Evolutionary conservation across 2,329 filamentous ascomycete genomes (phyloP).

Genomic region (Hypoxylon sp.): DNA sequence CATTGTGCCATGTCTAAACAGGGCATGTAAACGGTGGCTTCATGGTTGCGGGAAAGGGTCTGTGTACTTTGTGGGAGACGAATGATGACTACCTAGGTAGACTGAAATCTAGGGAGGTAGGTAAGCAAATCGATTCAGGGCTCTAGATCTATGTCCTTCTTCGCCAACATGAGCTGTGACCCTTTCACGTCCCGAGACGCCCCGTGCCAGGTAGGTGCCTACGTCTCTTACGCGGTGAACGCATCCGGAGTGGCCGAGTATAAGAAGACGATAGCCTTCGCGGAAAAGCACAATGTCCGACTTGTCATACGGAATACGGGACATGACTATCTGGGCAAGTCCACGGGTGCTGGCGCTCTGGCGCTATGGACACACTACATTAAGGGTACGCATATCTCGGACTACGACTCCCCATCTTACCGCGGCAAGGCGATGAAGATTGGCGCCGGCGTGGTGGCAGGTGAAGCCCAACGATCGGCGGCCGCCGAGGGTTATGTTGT

Average conservation of each 20-base stretch:
- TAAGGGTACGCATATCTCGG: constrained; percentile 40
- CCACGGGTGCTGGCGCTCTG: constrained; percentile 40
- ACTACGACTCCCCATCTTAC: constrained; percentile 40
- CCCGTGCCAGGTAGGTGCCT: constrained; percentile 49
- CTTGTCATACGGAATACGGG: constrained; percentile 44
- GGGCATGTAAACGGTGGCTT: constrained; percentile 1
- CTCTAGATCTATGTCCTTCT: too few relatives aligned
- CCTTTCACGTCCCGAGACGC: constrained; percentile 47
- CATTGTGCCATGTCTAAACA: constrained; percentile 11
- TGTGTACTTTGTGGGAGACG: not conserved
- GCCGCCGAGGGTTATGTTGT: constrained; percentile 40
- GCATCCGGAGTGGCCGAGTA: constrained; percentile 37
- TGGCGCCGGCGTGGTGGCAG: constrained; percentile 39
- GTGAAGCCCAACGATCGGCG: constrained; percentile 38
- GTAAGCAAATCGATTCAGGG: too few relatives aligned
- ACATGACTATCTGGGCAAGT: constrained; percentile 42
- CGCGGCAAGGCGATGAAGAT: constrained; percentile 42
- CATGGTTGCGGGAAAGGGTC: too few relatives aligned
- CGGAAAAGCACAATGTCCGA: constrained; percentile 42
- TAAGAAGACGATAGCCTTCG: constrained; percentile 46
- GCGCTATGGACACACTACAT: constrained; percentile 44
- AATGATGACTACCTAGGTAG: not conserved
- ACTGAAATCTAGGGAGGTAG: not conserved
- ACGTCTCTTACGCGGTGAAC: constrained; percentile 45
- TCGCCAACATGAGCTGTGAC: constrained; percentile 39